Conservation (phyloP, 2,329 filamentous ascomycete species). For the Neurospora sp. region DNA sequence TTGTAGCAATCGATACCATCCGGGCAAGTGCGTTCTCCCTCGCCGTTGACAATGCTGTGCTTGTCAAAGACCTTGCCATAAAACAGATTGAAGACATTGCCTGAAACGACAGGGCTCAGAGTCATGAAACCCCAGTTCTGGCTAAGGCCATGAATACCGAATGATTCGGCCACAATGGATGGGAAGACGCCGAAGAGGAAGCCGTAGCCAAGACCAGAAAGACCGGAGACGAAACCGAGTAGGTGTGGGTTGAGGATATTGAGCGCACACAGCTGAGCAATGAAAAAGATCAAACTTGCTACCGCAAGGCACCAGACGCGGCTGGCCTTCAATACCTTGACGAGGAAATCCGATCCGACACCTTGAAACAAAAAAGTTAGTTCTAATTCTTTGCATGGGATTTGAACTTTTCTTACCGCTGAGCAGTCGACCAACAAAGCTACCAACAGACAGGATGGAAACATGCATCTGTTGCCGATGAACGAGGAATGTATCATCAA, state of each 20-base stretch:
- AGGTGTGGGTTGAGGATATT: slow-evolving; percentile 66
- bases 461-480: slow-evolving; percentile 84
- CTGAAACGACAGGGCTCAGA: slow-evolving; percentile 73
- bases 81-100: slow-evolving; percentile 85
- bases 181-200: slow-evolving; percentile 92
- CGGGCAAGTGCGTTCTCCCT: slow-evolving; percentile 63
- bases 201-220: slow-evolving; percentile 85
- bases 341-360: slow-evolving; percentile 82
- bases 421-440: slow-evolving; percentile 70
- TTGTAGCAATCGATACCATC: slow-evolving; percentile 75
- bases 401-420: slow-evolving; percentile 47
- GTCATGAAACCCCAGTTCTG: slow-evolving; percentile 98
- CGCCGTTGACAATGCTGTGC: slow-evolving; percentile 59
- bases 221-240: slow-evolving; percentile 66
- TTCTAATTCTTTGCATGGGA: neutral
- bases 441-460: slow-evolving; percentile 81
- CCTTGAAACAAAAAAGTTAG: slow-evolving; percentile 31
- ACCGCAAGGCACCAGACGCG: slow-evolving; percentile 85
- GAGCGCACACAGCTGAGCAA: slow-evolving; percentile 69
- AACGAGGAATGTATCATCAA: slow-evolving; percentile 64
- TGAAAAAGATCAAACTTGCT: slow-evolving; percentile 65
- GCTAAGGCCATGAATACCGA: slow-evolving; percentile 78
- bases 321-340: slow-evolving; percentile 68
- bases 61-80: slow-evolving; percentile 78
- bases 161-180: slow-evolving; percentile 78